Conservation (phyloP, 306 rosid genomes). For the Alnus rubra region DNA sequence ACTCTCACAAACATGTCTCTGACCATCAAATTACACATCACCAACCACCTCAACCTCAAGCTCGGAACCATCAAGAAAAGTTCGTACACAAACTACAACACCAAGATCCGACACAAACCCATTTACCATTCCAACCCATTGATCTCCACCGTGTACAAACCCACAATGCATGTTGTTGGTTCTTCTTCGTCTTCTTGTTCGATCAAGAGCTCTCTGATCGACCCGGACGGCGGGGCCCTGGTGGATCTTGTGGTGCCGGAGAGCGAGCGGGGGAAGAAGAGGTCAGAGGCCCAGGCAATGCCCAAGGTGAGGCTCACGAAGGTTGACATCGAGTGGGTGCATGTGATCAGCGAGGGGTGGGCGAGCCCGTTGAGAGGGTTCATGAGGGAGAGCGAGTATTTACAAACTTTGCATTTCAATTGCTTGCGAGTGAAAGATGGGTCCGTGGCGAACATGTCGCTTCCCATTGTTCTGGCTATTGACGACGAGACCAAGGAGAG, state of each 20-base stretch:
- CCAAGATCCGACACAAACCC: constrained; percentile 44
- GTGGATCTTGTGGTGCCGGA: constrained; percentile 82
- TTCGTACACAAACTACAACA: background rate
- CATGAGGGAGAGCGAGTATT: constrained; percentile 89
- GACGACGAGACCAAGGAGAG: constrained; percentile 62
- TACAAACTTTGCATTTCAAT: constrained; percentile 93
- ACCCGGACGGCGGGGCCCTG: constrained; percentile 78
- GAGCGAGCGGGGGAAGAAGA: constrained; percentile 42
- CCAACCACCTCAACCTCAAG: constrained; percentile 33
- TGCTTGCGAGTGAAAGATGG: constrained; percentile 65
- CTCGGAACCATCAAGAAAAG: constrained; percentile 21
- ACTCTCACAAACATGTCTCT: constrained; percentile 51
- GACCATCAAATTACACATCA: constrained; percentile 51
- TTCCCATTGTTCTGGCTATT: constrained; percentile 91
- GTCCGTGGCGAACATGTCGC: constrained; percentile 81
- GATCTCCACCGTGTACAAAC: constrained; percentile 12
- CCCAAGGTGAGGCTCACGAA: constrained; percentile 59
- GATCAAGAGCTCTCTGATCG: constrained; percentile 79
- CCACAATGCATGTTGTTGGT: constrained; percentile 46
- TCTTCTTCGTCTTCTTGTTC: constrained; percentile 11
- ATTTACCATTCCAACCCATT: constrained; percentile 47
- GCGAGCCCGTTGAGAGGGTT: constrained; percentile 91
- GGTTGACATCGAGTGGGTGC: constrained; percentile 94
- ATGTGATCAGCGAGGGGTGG: constrained; percentile 92
- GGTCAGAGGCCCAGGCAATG: constrained; percentile 53